phyloP scores from a whole-genome alignment of 441 rosid species.

The Euphorbia corollata region DNA sequence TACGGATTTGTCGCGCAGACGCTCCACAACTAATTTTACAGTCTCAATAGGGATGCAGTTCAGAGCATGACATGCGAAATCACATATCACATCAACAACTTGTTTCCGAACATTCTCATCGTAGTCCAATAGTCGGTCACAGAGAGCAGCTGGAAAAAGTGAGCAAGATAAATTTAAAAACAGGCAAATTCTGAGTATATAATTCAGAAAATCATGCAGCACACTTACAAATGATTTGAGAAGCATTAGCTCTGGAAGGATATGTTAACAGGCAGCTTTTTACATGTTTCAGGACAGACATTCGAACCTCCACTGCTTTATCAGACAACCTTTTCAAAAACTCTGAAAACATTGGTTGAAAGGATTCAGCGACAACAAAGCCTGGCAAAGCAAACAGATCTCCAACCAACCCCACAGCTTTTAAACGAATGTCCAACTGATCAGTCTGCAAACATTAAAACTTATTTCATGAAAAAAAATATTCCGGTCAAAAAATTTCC shows the following conservation, averaged over 20 bases:
- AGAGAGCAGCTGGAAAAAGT: conserved; percentile 67
- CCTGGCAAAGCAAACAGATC: conserved; percentile 84
- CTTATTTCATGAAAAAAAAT: conserved; percentile 11
- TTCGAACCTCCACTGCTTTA: conserved; percentile 78
- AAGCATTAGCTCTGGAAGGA: conserved; percentile 71
- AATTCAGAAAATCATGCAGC: conserved; percentile 21
- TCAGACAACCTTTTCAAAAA: conserved; percentile 95
- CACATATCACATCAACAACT: conserved; percentile 88
- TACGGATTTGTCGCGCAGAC: conserved; percentile 98
- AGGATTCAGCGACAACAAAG: conserved; percentile 50
- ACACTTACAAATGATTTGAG: conserved; percentile 74
- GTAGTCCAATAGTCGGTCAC: conserved; percentile 93
- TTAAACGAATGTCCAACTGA: conserved; percentile 79
- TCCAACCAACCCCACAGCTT: conserved; percentile 85
- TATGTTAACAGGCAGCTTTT: conserved; percentile 73
- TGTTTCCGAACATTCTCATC: conserved; percentile 96
- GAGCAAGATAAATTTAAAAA: conserved; percentile 24
- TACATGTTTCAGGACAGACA: conserved; percentile 85
- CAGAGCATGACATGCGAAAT: conserved; percentile 66
- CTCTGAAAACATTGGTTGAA: conserved; percentile 83
- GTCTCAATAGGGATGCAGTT: conserved; percentile 68
- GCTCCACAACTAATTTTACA: conserved; percentile 75
- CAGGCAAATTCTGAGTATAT: conserved; percentile 13
- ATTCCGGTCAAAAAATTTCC: not conserved
- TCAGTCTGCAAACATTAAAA: conserved; percentile 61